A percentile compares a stretch with the other conserved stretches of the same genome.
phyloP scores from a whole-genome alignment of 345 rosid genomes.

The Erucastrum elatum region DNA sequence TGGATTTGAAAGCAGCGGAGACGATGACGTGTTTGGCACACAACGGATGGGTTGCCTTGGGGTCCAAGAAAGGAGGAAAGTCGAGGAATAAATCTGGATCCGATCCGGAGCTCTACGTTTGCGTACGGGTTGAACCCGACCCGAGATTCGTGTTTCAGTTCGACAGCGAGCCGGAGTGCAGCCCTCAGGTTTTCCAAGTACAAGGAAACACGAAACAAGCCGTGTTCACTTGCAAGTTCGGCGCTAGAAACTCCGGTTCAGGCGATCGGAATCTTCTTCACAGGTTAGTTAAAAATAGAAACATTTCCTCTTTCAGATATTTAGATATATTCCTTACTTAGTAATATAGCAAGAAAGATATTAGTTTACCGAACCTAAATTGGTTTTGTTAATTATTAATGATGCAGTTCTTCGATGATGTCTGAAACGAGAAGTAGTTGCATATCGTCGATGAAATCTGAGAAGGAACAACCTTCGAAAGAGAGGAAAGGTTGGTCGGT shows the following conservation, averaged over 20 bases:
- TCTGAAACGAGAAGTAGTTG: conserved; percentile 46
- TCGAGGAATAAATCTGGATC: conserved; percentile 39
- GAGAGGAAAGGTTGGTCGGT: conserved; percentile 96
- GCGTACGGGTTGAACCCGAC: conserved; percentile 72
- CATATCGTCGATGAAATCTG: conserved; percentile 55
- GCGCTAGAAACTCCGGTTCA: conserved; percentile 51
- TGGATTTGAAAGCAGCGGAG: conserved; percentile 67
- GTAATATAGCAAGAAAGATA: not conserved
- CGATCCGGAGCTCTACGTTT: conserved; percentile 49
- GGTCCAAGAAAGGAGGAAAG: conserved; percentile 35
- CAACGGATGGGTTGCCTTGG: conserved; percentile 67
- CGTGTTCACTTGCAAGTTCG: conserved; percentile 94
- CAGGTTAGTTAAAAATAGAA: conserved; percentile 47
- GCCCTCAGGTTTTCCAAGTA: conserved; percentile 93
- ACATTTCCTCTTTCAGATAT: conserved; percentile 31
- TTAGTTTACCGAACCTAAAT: not conserved
- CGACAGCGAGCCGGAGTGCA: conserved; percentile 90
- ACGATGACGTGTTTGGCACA: conserved; percentile 55
- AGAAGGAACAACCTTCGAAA: conserved; percentile 55
- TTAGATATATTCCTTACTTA: conserved; percentile 30
- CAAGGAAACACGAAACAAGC: conserved; percentile 85
- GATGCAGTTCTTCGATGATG: conserved; percentile 60
- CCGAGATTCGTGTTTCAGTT: conserved; percentile 90
- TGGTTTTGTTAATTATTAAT: not conserved
- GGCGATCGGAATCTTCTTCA: conserved; percentile 58